Evolutionary conservation across 164 flowering plant genomes (phyloP), one percentile per base, ranked within the genome.

Genomic region (Aristolochia contorta): DNA sequence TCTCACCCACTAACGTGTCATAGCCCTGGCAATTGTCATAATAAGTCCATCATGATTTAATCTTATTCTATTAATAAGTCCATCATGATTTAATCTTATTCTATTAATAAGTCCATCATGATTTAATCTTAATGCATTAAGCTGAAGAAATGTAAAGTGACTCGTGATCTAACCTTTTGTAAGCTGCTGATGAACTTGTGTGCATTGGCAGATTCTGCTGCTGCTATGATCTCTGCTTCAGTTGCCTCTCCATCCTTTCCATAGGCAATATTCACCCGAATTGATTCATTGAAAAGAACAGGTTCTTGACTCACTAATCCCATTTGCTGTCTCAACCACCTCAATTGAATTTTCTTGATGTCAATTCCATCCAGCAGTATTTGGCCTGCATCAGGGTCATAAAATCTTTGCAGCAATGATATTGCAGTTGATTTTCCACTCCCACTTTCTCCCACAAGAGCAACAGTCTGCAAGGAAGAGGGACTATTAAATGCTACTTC

Each of bases 261-360:
- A 30, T 64, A 72, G 0, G 71, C 75, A 47, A 72, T 65, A 45
- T 67, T 68, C 15, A 63, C 66, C 41, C 68, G 61, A 43, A 72
- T 72, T 33, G 69, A 60, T 7, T 48, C 71, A 30, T 64, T 72
- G 61, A 71, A 71, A 54, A 71, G 48, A 12, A 63, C 57, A 16
- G 74, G 91, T 46, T 82, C 92, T 72, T 85, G 92, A 77, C 85
- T 78, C 5, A 85, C 92, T 18, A 83, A 75, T 8, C 89, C 89
- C 85, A 83, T 85, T 53, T 86, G 92, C 60, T 79, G 87, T 71
- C 91, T 81, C 62, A 83, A 30, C 88, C 86, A 83, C 62, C 65
- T 80, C 55, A 85, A 33, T 59, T 79, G 77, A 0, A 85, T 56
- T 25, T 61, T 75, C 52, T 72, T 75, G n/a, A 85, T 74, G 18